Percentiles rank a stretch among this genome's conserved stretches.
Conservation (phyloP, 495 filamentous ascomycete genomes). For the Staphylotrichum longicolle region DNA sequence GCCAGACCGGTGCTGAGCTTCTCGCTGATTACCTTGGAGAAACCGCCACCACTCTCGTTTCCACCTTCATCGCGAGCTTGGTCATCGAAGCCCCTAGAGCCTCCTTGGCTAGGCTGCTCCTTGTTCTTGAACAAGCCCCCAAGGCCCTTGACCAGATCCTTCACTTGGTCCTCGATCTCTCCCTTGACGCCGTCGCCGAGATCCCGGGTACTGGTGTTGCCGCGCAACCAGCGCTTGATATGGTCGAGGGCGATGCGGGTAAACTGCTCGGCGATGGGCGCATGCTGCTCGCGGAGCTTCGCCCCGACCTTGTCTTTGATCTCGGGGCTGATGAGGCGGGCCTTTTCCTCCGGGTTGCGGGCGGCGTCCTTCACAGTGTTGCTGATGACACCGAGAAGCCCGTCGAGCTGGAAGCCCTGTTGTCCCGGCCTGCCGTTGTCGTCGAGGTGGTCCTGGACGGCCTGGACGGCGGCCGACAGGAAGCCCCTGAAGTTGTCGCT, state of each 20-base stretch:
- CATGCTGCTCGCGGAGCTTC: conserved; percentile 33
- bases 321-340: conserved; percentile 37
- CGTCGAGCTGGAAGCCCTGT: conserved; percentile 33
- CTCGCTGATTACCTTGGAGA: conserved; percentile 39
- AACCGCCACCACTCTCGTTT: conserved; percentile 25
- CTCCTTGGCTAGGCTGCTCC: conserved; percentile 22
- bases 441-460: conserved; percentile 33
- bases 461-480: conserved; percentile 34
- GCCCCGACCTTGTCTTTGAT: conserved; percentile 35
- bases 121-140: conserved; percentile 35
- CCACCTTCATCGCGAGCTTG: conserved; percentile 20
- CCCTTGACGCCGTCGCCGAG: conserved; percentile 37
- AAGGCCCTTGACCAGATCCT: conserved; percentile 38
- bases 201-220: conserved; percentile 37
- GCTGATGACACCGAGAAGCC: conserved; percentile 35
- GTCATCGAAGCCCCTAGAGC: conserved; percentile 26
- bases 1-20: conserved; percentile 38
- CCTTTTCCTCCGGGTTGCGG: conserved; percentile 37
- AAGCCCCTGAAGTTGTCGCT: conserved; percentile 25
- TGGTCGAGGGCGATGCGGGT: conserved; percentile 37
- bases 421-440: conserved; percentile 20
- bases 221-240: conserved; percentile 38
- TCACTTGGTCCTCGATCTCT: conserved; percentile 40
- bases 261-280: conserved; percentile 37
- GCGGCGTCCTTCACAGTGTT: conserved; percentile 36